A percentile compares a stretch with the other conserved stretches of the same genome.
These are phyloP conservation scores for Gypsophila paniculata DNA, from an alignment of 179 eudicot species.

Conservation along the genomic window DNA sequence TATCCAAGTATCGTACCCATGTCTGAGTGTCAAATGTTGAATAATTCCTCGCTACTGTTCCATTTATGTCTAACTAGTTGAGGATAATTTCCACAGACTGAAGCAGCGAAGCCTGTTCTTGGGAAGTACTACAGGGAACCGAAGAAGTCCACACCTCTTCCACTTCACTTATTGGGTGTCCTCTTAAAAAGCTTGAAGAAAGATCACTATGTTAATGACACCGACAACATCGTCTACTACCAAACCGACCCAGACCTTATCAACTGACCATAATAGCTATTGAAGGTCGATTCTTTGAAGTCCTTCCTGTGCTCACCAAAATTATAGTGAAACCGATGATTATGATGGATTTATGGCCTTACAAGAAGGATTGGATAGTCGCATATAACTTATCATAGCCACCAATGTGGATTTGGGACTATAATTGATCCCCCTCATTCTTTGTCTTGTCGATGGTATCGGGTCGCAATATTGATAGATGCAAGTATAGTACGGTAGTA, in stretches of 20 bases:
- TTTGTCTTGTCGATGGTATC: slow-evolving; percentile 13
- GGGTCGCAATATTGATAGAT: neutral
- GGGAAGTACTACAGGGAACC: slow-evolving; percentile 91
- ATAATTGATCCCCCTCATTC: slow-evolving; percentile 16
- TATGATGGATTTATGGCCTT: neutral
- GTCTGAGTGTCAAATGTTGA: too few relatives aligned
- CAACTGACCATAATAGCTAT: neutral
- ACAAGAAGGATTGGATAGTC: neutral
- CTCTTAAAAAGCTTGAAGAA: slow-evolving; percentile 61
- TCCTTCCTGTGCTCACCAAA: slow-evolving; percentile 2
- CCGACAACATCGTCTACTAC: slow-evolving; percentile 80
- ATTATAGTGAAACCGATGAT: slow-evolving; percentile 6
- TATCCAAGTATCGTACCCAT: too few relatives aligned
- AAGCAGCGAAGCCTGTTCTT: slow-evolving; percentile 84
- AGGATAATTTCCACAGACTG: slow-evolving; percentile 48
- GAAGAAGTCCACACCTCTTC: slow-evolving; percentile 71
- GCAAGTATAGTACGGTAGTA: neutral
- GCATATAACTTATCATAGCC: slow-evolving; percentile 13
- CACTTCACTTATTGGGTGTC: slow-evolving; percentile 59
- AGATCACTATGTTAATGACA: slow-evolving; percentile 90
- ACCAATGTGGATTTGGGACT: slow-evolving; percentile 11
- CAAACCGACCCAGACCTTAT: slow-evolving; percentile 56
- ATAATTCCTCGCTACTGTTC: too few relatives aligned
- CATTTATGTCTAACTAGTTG: slow-evolving; percentile 6
- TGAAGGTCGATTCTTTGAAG: slow-evolving; percentile 24